phyloP scores from a whole-genome alignment of 768 basidiomycete genomes.

The Boletus rufocinnamomeus region DNA sequence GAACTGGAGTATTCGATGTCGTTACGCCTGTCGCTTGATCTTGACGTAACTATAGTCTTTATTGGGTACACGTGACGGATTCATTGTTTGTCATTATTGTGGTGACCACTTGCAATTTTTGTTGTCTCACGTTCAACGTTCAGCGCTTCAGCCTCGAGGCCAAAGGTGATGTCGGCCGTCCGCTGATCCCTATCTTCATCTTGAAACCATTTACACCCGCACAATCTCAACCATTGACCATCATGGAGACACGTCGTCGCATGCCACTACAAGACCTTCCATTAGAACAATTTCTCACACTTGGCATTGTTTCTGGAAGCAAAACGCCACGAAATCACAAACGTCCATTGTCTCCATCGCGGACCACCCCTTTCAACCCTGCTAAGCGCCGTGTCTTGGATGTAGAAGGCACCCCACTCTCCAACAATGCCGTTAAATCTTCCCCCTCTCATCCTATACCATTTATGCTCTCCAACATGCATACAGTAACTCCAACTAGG shows the following conservation, averaged over 20 bases:
- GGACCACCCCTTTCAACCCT: conserved; percentile 53
- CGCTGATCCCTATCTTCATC: conserved; percentile 27
- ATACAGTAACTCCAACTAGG: conserved; percentile 32
- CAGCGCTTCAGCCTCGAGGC: conserved; percentile 17
- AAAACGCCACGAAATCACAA: conserved; percentile 45
- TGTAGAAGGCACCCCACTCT: conserved; percentile 50
- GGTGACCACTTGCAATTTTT: conserved; percentile 19
- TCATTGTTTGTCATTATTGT: conserved; percentile 30
- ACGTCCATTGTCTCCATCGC: conserved; percentile 62
- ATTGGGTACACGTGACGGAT: conserved; percentile 12
- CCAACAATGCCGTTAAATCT: conserved; percentile 26
- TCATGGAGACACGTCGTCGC: conserved; percentile 38
- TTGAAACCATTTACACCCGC: neutral
- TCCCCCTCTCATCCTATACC: conserved; percentile 26
- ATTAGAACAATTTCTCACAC: conserved; percentile 53
- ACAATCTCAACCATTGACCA: conserved; percentile 10
- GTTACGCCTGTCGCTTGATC: conserved; percentile 49
- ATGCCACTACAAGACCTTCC: conserved; percentile 60
- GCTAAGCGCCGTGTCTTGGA: conserved; percentile 68
- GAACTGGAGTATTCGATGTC: conserved; percentile 95
- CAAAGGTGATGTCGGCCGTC: conserved; percentile 29
- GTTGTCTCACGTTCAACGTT: conserved; percentile 2
- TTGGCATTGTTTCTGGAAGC: conserved; percentile 27
- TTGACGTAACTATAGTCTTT: neutral
- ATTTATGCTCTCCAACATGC: conserved; percentile 30